These are phyloP conservation scores for Posidonia oceanica DNA, from an alignment of 116 monocot species.

Conservation along the genomic window DNA sequence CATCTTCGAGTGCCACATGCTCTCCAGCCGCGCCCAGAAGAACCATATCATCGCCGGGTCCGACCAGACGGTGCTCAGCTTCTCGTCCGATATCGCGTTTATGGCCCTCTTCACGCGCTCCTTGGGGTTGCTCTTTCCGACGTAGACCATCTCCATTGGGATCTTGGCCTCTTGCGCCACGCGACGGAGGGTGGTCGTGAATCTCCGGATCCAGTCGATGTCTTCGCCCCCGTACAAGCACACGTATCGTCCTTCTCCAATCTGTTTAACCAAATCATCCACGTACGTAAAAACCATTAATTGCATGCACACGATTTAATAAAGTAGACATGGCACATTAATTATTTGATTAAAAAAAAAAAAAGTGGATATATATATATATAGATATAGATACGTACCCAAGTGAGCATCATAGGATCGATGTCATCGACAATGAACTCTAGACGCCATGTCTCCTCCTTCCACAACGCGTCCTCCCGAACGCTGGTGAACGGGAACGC, in stretches of 20 bases:
- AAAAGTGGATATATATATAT: too few relatives aligned
- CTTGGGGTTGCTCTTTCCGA: constrained; percentile 81
- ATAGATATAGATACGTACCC: constrained; percentile 19
- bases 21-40: constrained; percentile 78
- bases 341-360: too few relatives aligned
- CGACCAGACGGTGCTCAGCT: constrained; percentile 59
- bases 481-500: constrained; percentile 71
- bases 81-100: constrained; percentile 24
- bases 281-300: not conserved
- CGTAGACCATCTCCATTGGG: constrained; percentile 72
- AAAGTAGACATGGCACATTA: too few relatives aligned
- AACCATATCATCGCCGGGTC: constrained; percentile 68
- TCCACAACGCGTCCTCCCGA: constrained; percentile 78
- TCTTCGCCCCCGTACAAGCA: constrained; percentile 78
- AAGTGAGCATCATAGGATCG: constrained; percentile 37
- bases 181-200: constrained; percentile 31
- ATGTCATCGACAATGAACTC: constrained; percentile 76
- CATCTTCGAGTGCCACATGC: constrained; percentile 84
- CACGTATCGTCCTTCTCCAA: constrained; percentile 31
- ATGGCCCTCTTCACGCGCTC: constrained; percentile 40
- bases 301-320: not conserved
- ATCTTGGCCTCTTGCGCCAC: constrained; percentile 36
- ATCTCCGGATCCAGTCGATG: constrained; percentile 63
- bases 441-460: constrained; percentile 65
- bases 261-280: constrained; percentile 9